Conservation (phyloP, 2,329 filamentous ascomycete species). For the Nigrograna mackinnonii region DNA sequence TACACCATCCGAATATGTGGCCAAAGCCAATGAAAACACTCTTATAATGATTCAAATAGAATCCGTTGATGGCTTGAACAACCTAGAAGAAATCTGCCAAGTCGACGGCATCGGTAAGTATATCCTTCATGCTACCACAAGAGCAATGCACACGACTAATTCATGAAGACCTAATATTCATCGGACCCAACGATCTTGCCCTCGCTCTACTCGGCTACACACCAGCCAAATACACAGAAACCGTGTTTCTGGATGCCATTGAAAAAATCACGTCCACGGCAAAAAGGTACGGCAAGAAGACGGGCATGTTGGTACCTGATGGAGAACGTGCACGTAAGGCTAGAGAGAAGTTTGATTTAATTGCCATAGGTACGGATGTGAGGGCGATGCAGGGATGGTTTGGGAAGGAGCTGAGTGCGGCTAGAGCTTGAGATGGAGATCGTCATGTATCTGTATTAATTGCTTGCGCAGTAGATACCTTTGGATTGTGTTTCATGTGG, state of each 20-base stretch:
- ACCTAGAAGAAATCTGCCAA: slow-evolving; percentile 64
- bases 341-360: slow-evolving; percentile 45
- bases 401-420: too few species aligned
- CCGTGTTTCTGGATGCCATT: slow-evolving; percentile 63
- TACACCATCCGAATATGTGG: slow-evolving; percentile 60
- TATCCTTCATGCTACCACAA: too few species aligned
- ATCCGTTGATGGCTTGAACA: slow-evolving; percentile 63
- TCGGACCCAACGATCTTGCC: neutral
- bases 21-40: slow-evolving; percentile 60
- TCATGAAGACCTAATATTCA: neutral
- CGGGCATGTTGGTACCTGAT: slow-evolving; percentile 56
- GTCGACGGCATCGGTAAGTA: slow-evolving; percentile 62
- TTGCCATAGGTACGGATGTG: slow-evolving; percentile 51
- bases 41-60: slow-evolving; percentile 71
- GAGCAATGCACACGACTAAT: too few species aligned
- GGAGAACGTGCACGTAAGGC: slow-evolving; percentile 42
- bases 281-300: slow-evolving; percentile 66
- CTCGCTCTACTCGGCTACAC: slow-evolving; percentile 2
- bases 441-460: too few species aligned
- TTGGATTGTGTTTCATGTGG: too few species aligned
- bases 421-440: too few species aligned
- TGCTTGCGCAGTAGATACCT: too few species aligned
- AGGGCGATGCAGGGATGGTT: slow-evolving; percentile 57
- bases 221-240: slow-evolving; percentile 57
- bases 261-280: slow-evolving; percentile 54